phyloP scores from a whole-genome alignment of 2,329 filamentous ascomycete genomes.

The Parafenestella ontariensis region DNA sequence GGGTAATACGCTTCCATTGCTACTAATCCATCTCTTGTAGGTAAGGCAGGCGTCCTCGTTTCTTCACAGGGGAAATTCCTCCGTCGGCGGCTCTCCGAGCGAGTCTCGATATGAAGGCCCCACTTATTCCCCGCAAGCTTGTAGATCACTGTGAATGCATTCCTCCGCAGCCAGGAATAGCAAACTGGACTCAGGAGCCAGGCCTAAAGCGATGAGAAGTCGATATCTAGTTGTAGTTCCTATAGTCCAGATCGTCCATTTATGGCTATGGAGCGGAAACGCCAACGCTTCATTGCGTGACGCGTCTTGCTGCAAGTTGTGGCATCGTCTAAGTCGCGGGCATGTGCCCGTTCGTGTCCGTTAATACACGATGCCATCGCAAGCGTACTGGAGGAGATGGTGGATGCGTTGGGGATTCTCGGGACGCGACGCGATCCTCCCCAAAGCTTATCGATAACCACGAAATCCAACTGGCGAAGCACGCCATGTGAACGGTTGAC shows the following conservation, averaged over 20 bases:
- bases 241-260: no score
- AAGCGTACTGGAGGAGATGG: no score
- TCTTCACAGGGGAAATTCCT: not conserved
- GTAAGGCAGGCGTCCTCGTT: conserved; percentile 8
- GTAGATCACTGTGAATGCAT: conserved; percentile 1
- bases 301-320: no score
- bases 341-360: no score
- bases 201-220: no score
- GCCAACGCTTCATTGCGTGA: no score
- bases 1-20: not conserved
- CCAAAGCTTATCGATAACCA: not conserved
- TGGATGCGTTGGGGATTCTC: not conserved
- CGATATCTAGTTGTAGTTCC: no score
- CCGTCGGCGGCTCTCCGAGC: conserved; percentile 1
- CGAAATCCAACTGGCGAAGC: not conserved
- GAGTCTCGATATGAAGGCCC: conserved; percentile 9
- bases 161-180: not conserved
- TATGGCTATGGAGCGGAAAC: no score
- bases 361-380: no score
- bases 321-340: no score
- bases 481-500: not conserved
- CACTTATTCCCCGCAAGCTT: conserved; percentile 14
- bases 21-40: not conserved
- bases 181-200: no score
- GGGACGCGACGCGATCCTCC: not conserved